Evolutionary conservation across 345 rosid genomes (phyloP), one percentile per base, ranked within the genome.

Genomic region (Citrus hindsii): DNA sequence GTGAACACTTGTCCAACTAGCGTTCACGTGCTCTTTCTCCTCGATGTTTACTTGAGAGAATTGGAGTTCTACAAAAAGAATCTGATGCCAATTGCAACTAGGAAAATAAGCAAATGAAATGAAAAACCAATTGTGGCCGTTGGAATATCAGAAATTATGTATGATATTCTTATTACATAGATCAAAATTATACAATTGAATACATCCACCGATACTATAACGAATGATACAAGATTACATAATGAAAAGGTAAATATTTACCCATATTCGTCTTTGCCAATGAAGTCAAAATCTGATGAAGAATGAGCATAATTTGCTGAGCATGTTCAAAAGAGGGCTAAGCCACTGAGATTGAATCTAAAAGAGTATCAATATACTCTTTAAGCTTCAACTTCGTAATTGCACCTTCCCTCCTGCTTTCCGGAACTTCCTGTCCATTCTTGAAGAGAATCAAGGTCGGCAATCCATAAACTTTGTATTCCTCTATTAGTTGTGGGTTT

Each of bases 371-470:
- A 46, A 93, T 73, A 78, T 93, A 87, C 42, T 86, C 92, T 74
- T 94, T 87, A 66, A 94, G 97, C 90, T 91, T 94, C 42, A 73
- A 80, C 78, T 92, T 94, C 24, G 95, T 89, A 56, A 94, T 90
- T 25, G 97, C 97, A 62, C 97, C 97, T 87, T 94, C 98, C 83
- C 90, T 91, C 77, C 98, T 84, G 85, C 97, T 94, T 75, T 86
- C 89, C 5, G 94, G 81, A 67, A 94, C 90, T 83, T 89, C 95
- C 67, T 89, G 78, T 66, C 97, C 97, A 30, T 89, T 82, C 84
- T 91, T 90, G 84, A 94, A 94, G 79, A 92, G 89, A 61, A 92
- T 89, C 84, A 94, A 79, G 59, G 89, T 77, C 2, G 98, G 98
- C 86, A 94, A 89, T 58, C 98, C 97, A 62, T 92, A 94, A 32